These are phyloP conservation scores for slime mould (Dictyostelium discoideum) DNA, from an alignment of 78 protist species.

Conservation along the genomic window dicty_2.7 NC_007089.4:3787501-3788000, in stretches of 20 bases:
- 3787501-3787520: too few species aligned
- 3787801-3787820: background rate
- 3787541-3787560: too few species aligned
- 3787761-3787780: background rate
- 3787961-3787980: conserved; percentile 48
- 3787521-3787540: too few species aligned
- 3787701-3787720: too few species aligned
- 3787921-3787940: conserved; percentile 41
- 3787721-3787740: background rate
- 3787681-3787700: too few species aligned
- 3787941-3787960: conserved; percentile 48
- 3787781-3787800: background rate
- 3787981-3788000: conserved; percentile 62
- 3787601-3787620: too few species aligned
- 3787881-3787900: conserved; percentile 77
- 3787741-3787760: background rate
- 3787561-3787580: too few species aligned
- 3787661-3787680: too few species aligned
- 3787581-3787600: too few species aligned
- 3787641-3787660: too few species aligned
- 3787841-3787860: conserved; percentile 13
- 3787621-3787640: too few species aligned
- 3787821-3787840: background rate
- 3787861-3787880: background rate
- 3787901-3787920: conserved; percentile 73